Base-by-base conservation (phyloP, 2,329 filamentous ascomycete genomes). In the Cladosporium phlei region DNA sequence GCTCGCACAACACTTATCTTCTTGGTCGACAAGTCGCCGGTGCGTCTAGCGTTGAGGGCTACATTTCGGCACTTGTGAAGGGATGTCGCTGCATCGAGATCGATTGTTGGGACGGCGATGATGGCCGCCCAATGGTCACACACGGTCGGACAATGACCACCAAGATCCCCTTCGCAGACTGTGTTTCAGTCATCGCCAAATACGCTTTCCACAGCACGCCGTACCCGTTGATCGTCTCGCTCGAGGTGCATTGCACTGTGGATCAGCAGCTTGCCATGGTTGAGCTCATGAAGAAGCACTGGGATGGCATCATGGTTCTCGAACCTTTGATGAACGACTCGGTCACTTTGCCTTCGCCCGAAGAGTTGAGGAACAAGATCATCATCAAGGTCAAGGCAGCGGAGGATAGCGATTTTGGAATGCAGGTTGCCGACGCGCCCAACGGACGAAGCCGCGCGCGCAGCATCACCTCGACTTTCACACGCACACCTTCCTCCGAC, bases 1-100 rank as follows among this genome's bases (percentile, higher is more conserved):
- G 90, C 71, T 97, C 93, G 1, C 93, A 98, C 74, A 98, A 98
- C 68, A 98, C 93, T 0, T 98, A 98, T 61, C 82, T 98, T 1
- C 75, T 94, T 4, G 93, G 93, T 11, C 83, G 90, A 45, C 93
- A 98, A 65, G 83, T 97, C 2, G 85, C 83, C 9, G 91, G 91
- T 21, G 80, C 86, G 34, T 96, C 93, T 2, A 97, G 90, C 61
- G 86, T 94, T 2, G 93, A 98, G 66, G 89, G 89, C 33, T 98
- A 98, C 69, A 94, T 97, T 57, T 82, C 83, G 7, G 88, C 90
- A 3, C 77, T 98, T 5, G 83, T 87, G 53, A 85, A 87, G 50
- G 90, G 90, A 7, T 98, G 93, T 64, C 86, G 93, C 39, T 97
- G 93, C 65, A 84, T 98, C 35, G 93, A 98, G 69, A 88, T 98